phyloP scores from a whole-genome alignment of 2,329 filamentous ascomycete genomes.

The Fusarium sp. region DNA sequence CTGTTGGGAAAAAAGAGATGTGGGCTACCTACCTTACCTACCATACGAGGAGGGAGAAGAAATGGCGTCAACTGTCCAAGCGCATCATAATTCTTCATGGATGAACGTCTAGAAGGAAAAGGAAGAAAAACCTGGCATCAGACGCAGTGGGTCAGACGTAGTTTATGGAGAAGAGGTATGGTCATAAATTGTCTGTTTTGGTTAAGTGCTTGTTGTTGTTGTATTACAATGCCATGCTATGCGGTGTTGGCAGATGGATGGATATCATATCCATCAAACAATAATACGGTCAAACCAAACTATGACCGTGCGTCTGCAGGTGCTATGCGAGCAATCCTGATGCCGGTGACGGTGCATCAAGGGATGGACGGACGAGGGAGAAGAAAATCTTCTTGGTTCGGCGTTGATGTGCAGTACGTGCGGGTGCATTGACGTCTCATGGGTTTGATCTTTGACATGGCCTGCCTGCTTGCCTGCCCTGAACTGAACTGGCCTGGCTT shows the following conservation, averaged over 20 bases:
- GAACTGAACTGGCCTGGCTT: neutral
- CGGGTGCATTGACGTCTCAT: neutral
- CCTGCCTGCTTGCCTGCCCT: neutral
- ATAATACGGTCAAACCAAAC: neutral
- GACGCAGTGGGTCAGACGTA: constrained; percentile 42
- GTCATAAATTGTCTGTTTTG: too few relatives aligned
- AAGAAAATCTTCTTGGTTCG: constrained; percentile 3
- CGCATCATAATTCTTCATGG: constrained; percentile 21
- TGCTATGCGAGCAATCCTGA: constrained; percentile 3
- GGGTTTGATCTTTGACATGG: neutral
- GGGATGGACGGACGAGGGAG: neutral
- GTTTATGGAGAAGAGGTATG: too few relatives aligned
- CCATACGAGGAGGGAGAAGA: neutral
- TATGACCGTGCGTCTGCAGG: neutral
- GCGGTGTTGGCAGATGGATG: too few relatives aligned
- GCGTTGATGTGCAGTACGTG: constrained; percentile 5
- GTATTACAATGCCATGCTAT: neutral
- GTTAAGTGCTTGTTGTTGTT: neutral
- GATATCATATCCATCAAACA: neutral
- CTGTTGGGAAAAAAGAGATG: constrained; percentile 26
- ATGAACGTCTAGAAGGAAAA: constrained; percentile 38
- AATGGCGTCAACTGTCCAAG: constrained; percentile 47
- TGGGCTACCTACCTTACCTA: neutral
- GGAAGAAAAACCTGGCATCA: constrained; percentile 5
- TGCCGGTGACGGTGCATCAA: neutral